phyloP scores from a whole-genome alignment of 805 yeast genomes.

The Yarrowia sp. region DNA sequence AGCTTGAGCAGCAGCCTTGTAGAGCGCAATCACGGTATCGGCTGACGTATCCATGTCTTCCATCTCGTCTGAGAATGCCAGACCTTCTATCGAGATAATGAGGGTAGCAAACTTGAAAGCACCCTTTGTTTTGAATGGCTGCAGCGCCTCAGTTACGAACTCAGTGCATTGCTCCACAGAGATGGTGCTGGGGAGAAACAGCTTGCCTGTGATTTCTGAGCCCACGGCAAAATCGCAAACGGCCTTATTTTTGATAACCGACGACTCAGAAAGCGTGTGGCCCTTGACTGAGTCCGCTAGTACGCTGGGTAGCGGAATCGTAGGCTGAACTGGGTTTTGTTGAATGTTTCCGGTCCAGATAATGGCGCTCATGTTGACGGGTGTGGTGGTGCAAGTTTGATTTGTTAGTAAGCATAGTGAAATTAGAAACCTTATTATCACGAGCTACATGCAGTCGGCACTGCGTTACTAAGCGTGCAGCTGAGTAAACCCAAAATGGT shows the following conservation, averaged over 20 bases:
- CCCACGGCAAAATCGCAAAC: constrained; percentile 22
- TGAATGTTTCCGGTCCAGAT: constrained; percentile 27
- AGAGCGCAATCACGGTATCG: constrained; percentile 31
- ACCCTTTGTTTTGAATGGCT: constrained; percentile 26
- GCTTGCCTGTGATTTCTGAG: constrained; percentile 30
- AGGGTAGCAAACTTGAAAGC: constrained; percentile 19
- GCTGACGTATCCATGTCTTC: constrained; percentile 31
- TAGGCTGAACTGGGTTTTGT: constrained; percentile 21
- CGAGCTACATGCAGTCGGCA: neutral
- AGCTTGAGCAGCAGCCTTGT: constrained; percentile 30
- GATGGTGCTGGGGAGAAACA: constrained; percentile 30
- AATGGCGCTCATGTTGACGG: constrained; percentile 10
- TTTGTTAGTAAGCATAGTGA: constrained; percentile 10
- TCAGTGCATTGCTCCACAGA: constrained; percentile 8
- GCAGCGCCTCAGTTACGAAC: constrained; percentile 26
- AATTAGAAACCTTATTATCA: neutral
- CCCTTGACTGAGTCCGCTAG: constrained; percentile 20
- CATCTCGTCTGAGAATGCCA: constrained; percentile 36
- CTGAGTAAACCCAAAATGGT: too few species aligned
- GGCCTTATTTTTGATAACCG: constrained; percentile 5
- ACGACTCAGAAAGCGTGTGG: neutral
- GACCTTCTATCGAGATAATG: constrained; percentile 36
- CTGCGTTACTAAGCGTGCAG: neutral
- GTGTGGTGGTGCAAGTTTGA: constrained; percentile 5
- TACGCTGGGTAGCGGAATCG: constrained; percentile 14